These are phyloP conservation scores for Paraleonurus japonicus DNA, from an alignment of 257 asterid genomes.

Conservation along the genomic window DNA sequence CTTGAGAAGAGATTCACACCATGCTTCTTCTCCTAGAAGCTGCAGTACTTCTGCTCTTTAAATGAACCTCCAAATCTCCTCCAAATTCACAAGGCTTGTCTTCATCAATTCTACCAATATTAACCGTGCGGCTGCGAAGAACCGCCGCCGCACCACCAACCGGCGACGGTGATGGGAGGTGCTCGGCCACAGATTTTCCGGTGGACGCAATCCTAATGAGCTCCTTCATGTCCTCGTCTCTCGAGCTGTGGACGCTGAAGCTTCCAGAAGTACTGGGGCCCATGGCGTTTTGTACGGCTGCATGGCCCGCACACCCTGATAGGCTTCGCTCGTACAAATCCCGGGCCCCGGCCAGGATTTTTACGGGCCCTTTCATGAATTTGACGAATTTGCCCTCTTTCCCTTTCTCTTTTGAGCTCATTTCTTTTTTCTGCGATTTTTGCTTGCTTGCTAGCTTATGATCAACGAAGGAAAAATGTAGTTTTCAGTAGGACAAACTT, in stretches of 20 bases:
- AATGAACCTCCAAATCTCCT: slow-evolving; percentile 23
- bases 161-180: slow-evolving; percentile 11
- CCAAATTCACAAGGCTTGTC: slow-evolving; percentile 49
- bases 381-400: slow-evolving; percentile 25
- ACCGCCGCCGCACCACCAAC: slow-evolving; percentile 25
- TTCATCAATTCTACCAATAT: slow-evolving; percentile 64
- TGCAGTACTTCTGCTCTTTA: slow-evolving; percentile 46
- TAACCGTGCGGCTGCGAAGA: slow-evolving; percentile 40
- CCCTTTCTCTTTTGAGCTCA: slow-evolving; percentile 22
- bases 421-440: neutral
- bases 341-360: slow-evolving; percentile 41
- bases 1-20: no score
- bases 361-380: slow-evolving; percentile 42
- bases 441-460: no score
- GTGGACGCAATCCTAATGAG: slow-evolving; percentile 48
- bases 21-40: slow-evolving; percentile 12
- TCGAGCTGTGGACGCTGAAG: slow-evolving; percentile 31
- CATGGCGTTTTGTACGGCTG: slow-evolving; percentile 23
- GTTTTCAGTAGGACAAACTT: no score
- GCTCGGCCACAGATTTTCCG: slow-evolving; percentile 15
- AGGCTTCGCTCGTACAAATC: slow-evolving; percentile 47
- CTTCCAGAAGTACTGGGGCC: no score
- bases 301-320: slow-evolving; percentile 39
- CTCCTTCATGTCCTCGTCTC: slow-evolving; percentile 44
- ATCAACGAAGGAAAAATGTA: no score